Evolutionary conservation across 352 stramenopile species (phyloP).

Genomic region (Plasmopara viticola): DNA sequence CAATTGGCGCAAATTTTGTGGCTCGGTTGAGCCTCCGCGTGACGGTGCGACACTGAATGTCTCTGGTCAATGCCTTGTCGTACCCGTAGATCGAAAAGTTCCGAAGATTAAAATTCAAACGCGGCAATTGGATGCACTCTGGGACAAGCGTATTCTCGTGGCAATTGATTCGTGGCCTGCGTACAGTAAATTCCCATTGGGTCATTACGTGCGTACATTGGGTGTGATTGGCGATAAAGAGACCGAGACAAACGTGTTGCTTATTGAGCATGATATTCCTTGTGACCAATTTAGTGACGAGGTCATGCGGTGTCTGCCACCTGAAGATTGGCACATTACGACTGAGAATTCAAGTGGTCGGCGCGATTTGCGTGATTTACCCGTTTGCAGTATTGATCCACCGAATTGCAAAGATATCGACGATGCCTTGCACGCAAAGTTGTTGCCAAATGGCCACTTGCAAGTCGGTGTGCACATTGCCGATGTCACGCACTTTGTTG

Average conservation of each 20-base stretch:
- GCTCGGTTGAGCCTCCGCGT: slow-evolving; percentile 86
- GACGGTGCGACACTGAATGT: slow-evolving; percentile 32
- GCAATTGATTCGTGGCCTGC: slow-evolving; percentile 93
- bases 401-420: slow-evolving; percentile 96
- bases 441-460: slow-evolving; percentile 89
- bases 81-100: slow-evolving; percentile 85
- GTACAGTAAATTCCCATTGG: slow-evolving; percentile 86
- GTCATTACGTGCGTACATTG: slow-evolving; percentile 95
- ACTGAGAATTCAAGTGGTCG: slow-evolving; percentile 87
- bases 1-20: slow-evolving; percentile 93
- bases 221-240: slow-evolving; percentile 95
- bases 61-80: slow-evolving; percentile 63
- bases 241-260: slow-evolving; percentile 93
- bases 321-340: slow-evolving; percentile 94
- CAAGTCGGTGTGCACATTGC: slow-evolving; percentile 98
- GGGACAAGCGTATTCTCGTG: slow-evolving; percentile 93
- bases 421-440: slow-evolving; percentile 93
- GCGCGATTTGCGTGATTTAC: slow-evolving; percentile 89
- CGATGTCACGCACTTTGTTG: slow-evolving; percentile 98
- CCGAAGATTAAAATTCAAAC: slow-evolving; percentile 94
- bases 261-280: slow-evolving; percentile 97
- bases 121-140: slow-evolving; percentile 83
- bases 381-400: slow-evolving; percentile 89
- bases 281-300: slow-evolving; percentile 76
- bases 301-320: slow-evolving; percentile 90